Conservation (phyloP, 352 stramenopile species). For the Phytophthora capsici region DNA sequence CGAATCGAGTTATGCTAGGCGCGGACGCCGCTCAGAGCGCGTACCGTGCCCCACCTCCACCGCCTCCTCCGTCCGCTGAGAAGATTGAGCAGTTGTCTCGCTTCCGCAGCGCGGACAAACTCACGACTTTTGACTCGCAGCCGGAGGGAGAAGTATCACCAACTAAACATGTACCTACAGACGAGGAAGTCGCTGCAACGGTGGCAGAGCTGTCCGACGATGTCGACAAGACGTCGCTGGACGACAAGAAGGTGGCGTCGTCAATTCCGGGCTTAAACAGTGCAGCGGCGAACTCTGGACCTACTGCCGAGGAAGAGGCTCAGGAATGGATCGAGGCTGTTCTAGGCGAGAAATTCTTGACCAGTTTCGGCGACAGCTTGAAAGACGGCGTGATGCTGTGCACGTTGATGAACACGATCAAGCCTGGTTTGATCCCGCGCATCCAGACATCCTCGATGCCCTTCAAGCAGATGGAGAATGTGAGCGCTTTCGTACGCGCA, state of each 20-base stretch:
- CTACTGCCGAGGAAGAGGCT: constrained; percentile 65
- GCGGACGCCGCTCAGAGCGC: constrained; percentile 61
- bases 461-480: constrained; percentile 94
- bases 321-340: constrained; percentile 85
- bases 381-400: constrained; percentile 87
- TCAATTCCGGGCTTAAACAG: constrained; percentile 54
- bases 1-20: constrained; percentile 81
- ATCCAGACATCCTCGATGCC: constrained; percentile 78
- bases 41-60: constrained; percentile 65
- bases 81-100: constrained; percentile 74
- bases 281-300: constrained; percentile 29
- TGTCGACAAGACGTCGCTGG: constrained; percentile 47
- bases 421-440: constrained; percentile 55
- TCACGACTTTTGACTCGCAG: constrained; percentile 32
- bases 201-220: constrained; percentile 54
- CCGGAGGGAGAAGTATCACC: constrained; percentile 37
- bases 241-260: constrained; percentile 35
- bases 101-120: constrained; percentile 50
- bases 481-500: constrained; percentile 81
- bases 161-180: constrained; percentile 28
- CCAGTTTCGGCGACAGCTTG: constrained; percentile 73
- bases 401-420: constrained; percentile 78
- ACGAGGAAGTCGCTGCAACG: constrained; percentile 47
- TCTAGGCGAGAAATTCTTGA: constrained; percentile 69
- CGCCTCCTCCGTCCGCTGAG: constrained; percentile 73